Conservation (phyloP, 148 eudicot species). For the Silene uniflora region DNA sequence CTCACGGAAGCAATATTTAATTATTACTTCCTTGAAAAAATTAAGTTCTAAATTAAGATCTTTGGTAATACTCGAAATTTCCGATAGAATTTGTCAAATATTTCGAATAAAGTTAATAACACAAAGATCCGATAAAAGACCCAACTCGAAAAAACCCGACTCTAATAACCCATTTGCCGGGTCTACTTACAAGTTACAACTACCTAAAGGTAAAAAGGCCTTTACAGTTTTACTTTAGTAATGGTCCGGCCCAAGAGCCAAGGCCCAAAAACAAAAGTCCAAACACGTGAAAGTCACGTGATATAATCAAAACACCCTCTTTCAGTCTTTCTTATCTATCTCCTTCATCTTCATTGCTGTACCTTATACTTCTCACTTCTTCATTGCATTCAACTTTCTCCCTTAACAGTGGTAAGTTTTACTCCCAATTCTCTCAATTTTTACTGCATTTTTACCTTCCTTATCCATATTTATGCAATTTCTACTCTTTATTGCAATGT, state of each 20-base stretch:
- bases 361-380: neutral
- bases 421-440: neutral
- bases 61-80: no score
- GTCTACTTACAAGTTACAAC: no score
- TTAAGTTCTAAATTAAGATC: no score
- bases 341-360: slow-evolving; percentile 2
- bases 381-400: slow-evolving; percentile 7
- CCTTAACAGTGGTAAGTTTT: slow-evolving; percentile 9
- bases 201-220: no score
- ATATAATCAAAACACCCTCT: neutral
- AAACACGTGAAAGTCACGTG: slow-evolving; percentile 25
- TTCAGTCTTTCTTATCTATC: slow-evolving; percentile 16
- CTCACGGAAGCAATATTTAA: no score
- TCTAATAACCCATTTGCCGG: no score
- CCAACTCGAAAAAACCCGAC: no score
- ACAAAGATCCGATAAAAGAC: no score
- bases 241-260: neutral
- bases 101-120: no score
- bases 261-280: neutral
- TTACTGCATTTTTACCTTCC: neutral
- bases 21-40: no score
- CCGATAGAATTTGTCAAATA: no score
- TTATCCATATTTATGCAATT: neutral
- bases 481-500: neutral
- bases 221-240: neutral